Evolutionary conservation across 2,329 filamentous ascomycete genomes (phyloP).

Genomic region (Fusarium succisae): DNA sequence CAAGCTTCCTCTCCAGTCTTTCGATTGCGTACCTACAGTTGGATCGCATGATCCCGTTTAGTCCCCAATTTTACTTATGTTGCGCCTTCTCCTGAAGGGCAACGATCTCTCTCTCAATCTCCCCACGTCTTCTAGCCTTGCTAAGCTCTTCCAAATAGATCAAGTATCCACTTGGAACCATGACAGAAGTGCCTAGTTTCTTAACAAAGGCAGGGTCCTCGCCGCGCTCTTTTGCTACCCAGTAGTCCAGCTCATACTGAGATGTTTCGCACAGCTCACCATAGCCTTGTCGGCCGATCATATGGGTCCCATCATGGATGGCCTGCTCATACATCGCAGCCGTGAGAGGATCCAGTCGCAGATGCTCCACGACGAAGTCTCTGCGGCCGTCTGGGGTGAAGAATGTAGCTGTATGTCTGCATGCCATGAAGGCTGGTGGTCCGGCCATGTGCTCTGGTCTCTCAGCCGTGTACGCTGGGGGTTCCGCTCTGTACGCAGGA

Average conservation of each 20-base stretch:
- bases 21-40: not conserved
- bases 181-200: rapidly evolving
- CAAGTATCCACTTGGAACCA: rapidly evolving
- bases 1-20: not conserved
- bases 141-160: not conserved
- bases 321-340: not conserved
- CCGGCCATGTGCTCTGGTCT: rapidly evolving
- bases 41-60: rapidly evolving
- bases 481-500: rapidly evolving
- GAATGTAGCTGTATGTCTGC: rapidly evolving
- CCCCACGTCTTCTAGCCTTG: not conserved
- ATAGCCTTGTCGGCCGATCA: not conserved
- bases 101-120: not conserved
- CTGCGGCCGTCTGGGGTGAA: not conserved
- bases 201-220: no score
- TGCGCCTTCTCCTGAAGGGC: not conserved
- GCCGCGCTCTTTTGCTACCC: not conserved
- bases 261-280: not conserved
- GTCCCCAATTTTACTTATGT: rapidly evolving
- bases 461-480: rapidly evolving
- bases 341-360: not conserved
- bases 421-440: not conserved
- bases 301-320: rapidly evolving
- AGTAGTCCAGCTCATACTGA: not conserved
- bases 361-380: not conserved